phyloP scores from a whole-genome alignment of 2,329 filamentous ascomycete species.

The Pyrenophora graminea region DNA sequence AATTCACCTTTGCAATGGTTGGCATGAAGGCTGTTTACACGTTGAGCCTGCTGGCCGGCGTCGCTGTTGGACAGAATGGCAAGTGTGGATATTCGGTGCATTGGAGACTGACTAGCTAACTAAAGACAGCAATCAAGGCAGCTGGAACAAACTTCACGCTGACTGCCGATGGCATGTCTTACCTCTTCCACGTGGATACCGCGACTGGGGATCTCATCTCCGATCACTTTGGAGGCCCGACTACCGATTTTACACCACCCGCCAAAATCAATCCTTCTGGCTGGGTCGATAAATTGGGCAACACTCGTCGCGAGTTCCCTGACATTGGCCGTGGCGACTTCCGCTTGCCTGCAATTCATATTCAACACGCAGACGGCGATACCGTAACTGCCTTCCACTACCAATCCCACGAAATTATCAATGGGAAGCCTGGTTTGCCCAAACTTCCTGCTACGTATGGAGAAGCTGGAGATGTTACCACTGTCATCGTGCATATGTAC shows the following conservation, averaged over 20 bases:
- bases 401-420: constrained; percentile 58
- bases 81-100: background rate
- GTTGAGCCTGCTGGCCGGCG: constrained; percentile 20
- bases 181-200: constrained; percentile 66
- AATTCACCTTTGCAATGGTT: constrained; percentile 6
- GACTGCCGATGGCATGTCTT: constrained; percentile 61
- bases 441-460: constrained; percentile 66
- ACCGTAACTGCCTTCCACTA: constrained; percentile 65
- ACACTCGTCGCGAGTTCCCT: constrained; percentile 64
- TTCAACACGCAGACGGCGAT: constrained; percentile 62
- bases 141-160: constrained; percentile 61
- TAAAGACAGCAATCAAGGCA: constrained; percentile 56
- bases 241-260: constrained; percentile 57
- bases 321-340: constrained; percentile 68
- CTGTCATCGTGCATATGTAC: constrained; percentile 61
- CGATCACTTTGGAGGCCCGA: constrained; percentile 64
- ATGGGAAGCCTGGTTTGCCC: constrained; percentile 61
- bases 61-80: constrained; percentile 24
- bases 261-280: constrained; percentile 51
- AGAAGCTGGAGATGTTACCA: constrained; percentile 59
- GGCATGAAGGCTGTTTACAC: constrained; percentile 10
- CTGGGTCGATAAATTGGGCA: constrained; percentile 59
- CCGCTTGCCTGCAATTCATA: constrained; percentile 63
- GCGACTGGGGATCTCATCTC: constrained; percentile 60
- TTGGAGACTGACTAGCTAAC: constrained; percentile 4